phyloP scores from a whole-genome alignment of 2,329 filamentous ascomycete genomes.

The Clathrospora elynae region DNA sequence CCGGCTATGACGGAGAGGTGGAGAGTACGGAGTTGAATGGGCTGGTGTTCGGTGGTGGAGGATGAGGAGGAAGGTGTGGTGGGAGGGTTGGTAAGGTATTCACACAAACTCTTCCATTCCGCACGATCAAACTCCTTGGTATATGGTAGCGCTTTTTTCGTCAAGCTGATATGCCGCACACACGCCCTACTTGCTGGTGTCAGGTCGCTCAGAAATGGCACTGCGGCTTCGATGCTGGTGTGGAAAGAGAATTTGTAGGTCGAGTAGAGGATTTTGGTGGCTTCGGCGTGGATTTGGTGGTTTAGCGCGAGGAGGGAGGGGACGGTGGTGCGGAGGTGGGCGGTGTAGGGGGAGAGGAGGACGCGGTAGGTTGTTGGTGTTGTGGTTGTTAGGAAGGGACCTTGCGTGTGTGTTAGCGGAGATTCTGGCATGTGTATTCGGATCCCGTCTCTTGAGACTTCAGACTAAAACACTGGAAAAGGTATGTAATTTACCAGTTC shows the following conservation, averaged over 20 bases:
- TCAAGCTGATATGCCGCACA: slow-evolving; percentile 58
- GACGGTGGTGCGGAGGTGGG: slow-evolving; percentile 52
- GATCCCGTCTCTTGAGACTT: neutral
- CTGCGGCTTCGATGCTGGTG: slow-evolving; percentile 63
- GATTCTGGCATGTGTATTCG: slow-evolving; percentile 4
- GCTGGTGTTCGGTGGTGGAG: neutral
- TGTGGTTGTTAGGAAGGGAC: slow-evolving; percentile 52
- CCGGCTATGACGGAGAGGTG: slow-evolving; percentile 62
- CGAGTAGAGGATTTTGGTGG: slow-evolving; percentile 61
- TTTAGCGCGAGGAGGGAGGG: slow-evolving; percentile 35
- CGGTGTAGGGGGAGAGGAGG: slow-evolving; percentile 52
- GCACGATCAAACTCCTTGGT: slow-evolving; percentile 61
- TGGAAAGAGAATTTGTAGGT: slow-evolving; percentile 65
- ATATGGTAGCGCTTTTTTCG: slow-evolving; percentile 61
- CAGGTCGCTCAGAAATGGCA: slow-evolving; percentile 64
- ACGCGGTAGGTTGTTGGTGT: slow-evolving; percentile 63
- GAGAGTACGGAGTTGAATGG: slow-evolving; percentile 21
- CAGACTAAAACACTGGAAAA: neutral
- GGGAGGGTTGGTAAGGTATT: too few species aligned
- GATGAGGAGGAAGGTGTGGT: neutral
- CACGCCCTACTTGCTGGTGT: slow-evolving; percentile 55
- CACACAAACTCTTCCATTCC: slow-evolving; percentile 62
- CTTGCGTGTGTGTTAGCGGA: slow-evolving; percentile 30
- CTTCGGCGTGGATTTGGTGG: slow-evolving; percentile 58
- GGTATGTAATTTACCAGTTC: slow-evolving; percentile 36